phyloP scores from a whole-genome alignment of 257 asterid genomes.

The Solanum clarkiae region DNA sequence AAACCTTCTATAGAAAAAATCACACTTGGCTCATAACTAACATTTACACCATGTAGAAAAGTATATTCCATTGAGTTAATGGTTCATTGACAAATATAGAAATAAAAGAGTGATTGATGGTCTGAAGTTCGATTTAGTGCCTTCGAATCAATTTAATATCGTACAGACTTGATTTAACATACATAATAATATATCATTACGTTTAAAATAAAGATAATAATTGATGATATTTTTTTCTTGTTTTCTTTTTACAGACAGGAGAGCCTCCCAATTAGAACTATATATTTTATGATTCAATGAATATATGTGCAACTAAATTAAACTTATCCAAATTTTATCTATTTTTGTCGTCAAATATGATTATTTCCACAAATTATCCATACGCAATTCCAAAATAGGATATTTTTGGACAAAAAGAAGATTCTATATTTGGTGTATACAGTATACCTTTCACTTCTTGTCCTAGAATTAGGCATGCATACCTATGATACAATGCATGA shows the following conservation, averaged over 20 bases:
- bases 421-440: background rate
- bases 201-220: background rate
- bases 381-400: background rate
- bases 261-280: background rate
- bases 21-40: background rate
- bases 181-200: background rate
- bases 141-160: background rate
- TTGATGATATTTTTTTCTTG: background rate
- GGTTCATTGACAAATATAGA: background rate
- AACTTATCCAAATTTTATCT: background rate
- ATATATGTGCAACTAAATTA: background rate
- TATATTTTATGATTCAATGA: background rate
- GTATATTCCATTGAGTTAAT: accelerated
- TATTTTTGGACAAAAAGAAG: background rate
- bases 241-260: background rate
- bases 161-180: background rate
- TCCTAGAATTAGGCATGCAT: background rate
- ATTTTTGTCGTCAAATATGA: background rate
- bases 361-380: background rate
- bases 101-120: background rate
- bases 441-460: background rate
- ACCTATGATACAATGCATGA: background rate
- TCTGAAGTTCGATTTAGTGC: background rate
- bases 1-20: background rate
- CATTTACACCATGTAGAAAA: background rate